Base-by-base conservation (phyloP, 129 eudicot species). In the Tanacetum coccineum region DNA sequence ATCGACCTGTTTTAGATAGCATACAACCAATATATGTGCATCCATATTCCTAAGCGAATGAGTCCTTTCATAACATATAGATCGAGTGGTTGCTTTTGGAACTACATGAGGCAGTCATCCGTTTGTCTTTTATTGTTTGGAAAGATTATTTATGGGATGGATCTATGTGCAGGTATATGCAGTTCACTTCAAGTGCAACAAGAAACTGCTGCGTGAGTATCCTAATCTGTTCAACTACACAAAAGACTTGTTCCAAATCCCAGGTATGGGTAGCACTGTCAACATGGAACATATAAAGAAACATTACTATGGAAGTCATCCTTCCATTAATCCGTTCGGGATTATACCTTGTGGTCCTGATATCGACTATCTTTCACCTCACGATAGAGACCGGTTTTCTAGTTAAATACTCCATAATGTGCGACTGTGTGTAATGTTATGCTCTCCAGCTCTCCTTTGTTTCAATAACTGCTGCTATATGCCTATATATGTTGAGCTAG, bases 131-230 rank as follows among this genome's bases (percentile, higher is more conserved):
- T 36, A 36, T 36, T 36, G 42, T 36, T 36, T 36, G 42, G 10
- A 36, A 7, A 8, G 42, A 36, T 36, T 36, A 36, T 36, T 1
- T 36, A 36, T 6, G 42, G 42, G 42, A 53, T 60, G 2, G 56
- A 71, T 47, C 17, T 71, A 50, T 18, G 64, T 25, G 64, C 83
- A 86, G 97, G 97, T 87, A 17, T 90, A 90, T 70, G 91, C 87
- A 1, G 97, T 90, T 82, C 91, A 90, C 80, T 90, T 90, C 85
- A 90, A 90, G 81, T 90, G 97, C 76, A 90, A 90, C 82, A 90
- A 79, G 84, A 86, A 80, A 61, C 82, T 84, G 19, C 78, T 90
- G 6, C 82, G 87, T 0, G 97, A 90, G 77, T 90, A 81, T 72
- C 91, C 88, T 6, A 85, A 88, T 47, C 60, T 87, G 39, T 87